These are phyloP conservation scores for Monilinia laxa DNA, from an alignment of 2,329 filamentous ascomycete genomes.

Conservation along the genomic window DNA sequence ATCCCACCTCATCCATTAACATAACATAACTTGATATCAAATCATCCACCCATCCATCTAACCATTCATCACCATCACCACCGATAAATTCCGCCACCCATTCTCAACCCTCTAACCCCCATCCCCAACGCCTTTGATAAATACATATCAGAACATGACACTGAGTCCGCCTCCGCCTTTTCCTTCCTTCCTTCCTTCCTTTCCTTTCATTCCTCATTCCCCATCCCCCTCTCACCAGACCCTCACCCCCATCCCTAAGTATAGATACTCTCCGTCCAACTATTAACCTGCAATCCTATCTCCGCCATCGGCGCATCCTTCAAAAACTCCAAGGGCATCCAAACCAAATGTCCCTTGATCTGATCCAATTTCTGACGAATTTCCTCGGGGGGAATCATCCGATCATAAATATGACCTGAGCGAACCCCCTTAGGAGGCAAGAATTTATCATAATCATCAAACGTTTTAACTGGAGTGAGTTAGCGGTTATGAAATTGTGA, in stretches of 20 bases:
- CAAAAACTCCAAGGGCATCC: conserved; percentile 91
- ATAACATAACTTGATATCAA: no score
- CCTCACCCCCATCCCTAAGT: conserved; percentile 48
- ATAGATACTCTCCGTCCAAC: conserved; percentile 83
- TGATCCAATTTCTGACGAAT: conserved; percentile 73
- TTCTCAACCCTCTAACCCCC: no score
- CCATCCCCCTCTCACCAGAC: background rate
- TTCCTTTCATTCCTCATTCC: no score
- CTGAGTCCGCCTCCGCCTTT: no score
- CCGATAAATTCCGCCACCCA: no score
- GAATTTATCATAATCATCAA: conserved; percentile 85
- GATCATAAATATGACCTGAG: conserved; percentile 83
- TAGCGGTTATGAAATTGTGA: background rate
- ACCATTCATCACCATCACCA: no score
- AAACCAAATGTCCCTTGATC: conserved; percentile 86
- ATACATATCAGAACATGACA: no score
- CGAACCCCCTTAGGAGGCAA: conserved; percentile 68
- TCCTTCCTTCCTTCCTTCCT: no score
- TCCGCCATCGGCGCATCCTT: conserved; percentile 86
- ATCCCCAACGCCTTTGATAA: no score
- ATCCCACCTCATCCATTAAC: no score
- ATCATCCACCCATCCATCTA: no score
- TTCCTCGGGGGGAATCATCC: conserved; percentile 69
- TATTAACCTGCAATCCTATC: conserved; percentile 71
- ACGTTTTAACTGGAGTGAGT: conserved; percentile 67